These are phyloP conservation scores for Naganishia onofrii DNA, from an alignment of 768 basidiomycete genomes.

Conservation along the genomic window DNA sequence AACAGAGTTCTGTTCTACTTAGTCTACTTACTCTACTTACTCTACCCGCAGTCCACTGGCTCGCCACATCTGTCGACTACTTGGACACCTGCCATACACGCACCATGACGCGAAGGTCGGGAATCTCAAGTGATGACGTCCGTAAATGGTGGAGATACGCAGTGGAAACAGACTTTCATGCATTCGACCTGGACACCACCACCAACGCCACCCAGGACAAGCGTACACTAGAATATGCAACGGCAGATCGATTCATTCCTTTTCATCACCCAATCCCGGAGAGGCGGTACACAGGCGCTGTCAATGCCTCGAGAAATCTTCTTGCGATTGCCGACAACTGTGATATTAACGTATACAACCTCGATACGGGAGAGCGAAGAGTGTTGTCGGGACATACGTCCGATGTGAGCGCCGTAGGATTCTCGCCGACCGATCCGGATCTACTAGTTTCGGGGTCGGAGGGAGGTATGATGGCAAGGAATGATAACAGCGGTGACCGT, in stretches of 20 bases:
- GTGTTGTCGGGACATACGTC: background rate
- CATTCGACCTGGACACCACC: background rate
- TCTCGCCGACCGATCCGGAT: background rate
- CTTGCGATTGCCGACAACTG: constrained; percentile 3
- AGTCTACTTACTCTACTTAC: too few relatives aligned
- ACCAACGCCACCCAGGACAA: background rate
- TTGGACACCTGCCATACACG: too few relatives aligned
- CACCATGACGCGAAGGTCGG: background rate
- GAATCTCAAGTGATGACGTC: constrained; percentile 2
- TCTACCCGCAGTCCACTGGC: too few relatives aligned
- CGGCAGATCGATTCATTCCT: constrained; percentile 1
- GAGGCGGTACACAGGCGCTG: background rate
- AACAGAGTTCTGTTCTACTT: too few relatives aligned
- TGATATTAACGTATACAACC: constrained; percentile 15
- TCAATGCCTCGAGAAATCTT: background rate
- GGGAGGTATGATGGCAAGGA: background rate
- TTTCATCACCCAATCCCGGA: background rate
- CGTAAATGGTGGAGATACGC: constrained; percentile 11
- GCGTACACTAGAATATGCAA: background rate
- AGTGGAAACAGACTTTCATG: constrained; percentile 12
- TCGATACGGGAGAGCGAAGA: background rate
- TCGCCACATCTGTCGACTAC: too few relatives aligned
- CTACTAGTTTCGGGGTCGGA: constrained; percentile 1
- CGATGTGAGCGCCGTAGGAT: background rate
- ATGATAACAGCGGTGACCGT: background rate